Evolutionary conservation across 2,329 filamentous ascomycete genomes (phyloP), one percentile per base, ranked within the genome.

Genomic region (Diaporthe sp.): DNA sequence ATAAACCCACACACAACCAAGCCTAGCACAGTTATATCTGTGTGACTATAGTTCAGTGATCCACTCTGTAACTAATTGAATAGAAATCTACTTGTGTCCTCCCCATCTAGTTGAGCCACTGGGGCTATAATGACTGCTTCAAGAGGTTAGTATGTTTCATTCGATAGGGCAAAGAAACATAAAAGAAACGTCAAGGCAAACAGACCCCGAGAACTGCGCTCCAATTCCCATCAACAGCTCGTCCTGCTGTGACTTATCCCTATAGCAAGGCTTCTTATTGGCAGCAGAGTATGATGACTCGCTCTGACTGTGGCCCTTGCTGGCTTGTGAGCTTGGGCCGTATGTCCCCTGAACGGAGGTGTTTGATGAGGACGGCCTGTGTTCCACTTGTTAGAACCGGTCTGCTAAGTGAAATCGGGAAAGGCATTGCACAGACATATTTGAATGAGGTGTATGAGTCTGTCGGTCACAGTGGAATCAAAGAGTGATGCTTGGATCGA

Each of bases 311-410:
- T 12, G 25, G 42, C 28, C 12, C 17, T 49, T 49, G 61, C 42
- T 49, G 19, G 42, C 19, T 25, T 6, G 28, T 22, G 61, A 67
- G 44, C 44, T 67, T 10, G 19, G 19, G 28, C 28, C 12, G 9
- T 49, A 49, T n/a, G 61, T 67, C 28, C 10, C 61, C 28, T 67
- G 61, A 2, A 10, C 19, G 17, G 61, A 51, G 3, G 39, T 49
- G 42, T 7, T 65, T 9, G 61, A 49, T 15, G 61, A 67, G 44
- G 42, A 67, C 5, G 61, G 61, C 61, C 61, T 67, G 19, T 34
- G n/a, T 12, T 22, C n/a, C 25, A 31, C 61, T 25, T 51, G 61
- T 67, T 22, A 67, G 44, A 15, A 34, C 6, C 19, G 2, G 3
- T 37, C 2, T 9, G 6, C 28, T 51, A 10, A 22, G 25, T 7